Percentiles rank a stretch among this genome's conserved stretches.
phyloP scores from a whole-genome alignment of 495 filamentous ascomycete genomes.

The Neurospora sublineolata region DNA sequence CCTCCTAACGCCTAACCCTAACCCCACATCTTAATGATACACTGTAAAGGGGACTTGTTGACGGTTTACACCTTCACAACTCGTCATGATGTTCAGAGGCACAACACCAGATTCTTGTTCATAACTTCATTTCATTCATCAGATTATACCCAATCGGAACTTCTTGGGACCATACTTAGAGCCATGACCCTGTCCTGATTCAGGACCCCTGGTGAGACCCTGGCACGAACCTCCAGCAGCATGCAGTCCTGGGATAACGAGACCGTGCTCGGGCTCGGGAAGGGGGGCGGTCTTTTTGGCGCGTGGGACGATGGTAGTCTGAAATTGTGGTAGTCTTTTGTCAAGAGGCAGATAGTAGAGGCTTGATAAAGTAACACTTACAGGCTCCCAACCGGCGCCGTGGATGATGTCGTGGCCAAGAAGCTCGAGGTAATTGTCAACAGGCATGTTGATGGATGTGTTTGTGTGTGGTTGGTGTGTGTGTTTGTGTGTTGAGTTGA shows the following conservation, averaged over 20 bases:
- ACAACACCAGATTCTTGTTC: not conserved
- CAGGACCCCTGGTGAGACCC: slow-evolving; percentile 17
- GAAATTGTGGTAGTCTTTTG: not conserved
- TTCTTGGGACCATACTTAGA: not conserved
- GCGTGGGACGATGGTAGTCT: slow-evolving; percentile 15
- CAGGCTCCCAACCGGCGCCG: slow-evolving; percentile 20
- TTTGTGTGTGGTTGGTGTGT: not conserved
- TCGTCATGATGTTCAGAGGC: not conserved
- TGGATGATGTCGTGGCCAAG: slow-evolving; percentile 28
- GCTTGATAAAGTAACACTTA: slow-evolving; percentile 3
- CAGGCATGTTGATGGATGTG: slow-evolving; percentile 22
- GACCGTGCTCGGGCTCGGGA: slow-evolving; percentile 25
- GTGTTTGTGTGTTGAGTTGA: not conserved
- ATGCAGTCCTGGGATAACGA: slow-evolving; percentile 14
- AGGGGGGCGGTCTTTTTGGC: slow-evolving; percentile 31
- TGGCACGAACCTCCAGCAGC: slow-evolving; percentile 25
- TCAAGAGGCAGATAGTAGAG: not conserved
- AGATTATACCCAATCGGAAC: not conserved
- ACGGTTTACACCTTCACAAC: not conserved
- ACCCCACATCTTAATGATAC: not conserved
- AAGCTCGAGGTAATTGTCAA: slow-evolving; percentile 25
- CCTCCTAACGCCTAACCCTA: not conserved
- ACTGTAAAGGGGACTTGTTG: not conserved
- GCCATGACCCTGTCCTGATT: slow-evolving; percentile 14
- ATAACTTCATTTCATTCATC: not conserved